phyloP scores from a whole-genome alignment of 352 stramenopile genomes.

The Thalassiosira hispida region DNA sequence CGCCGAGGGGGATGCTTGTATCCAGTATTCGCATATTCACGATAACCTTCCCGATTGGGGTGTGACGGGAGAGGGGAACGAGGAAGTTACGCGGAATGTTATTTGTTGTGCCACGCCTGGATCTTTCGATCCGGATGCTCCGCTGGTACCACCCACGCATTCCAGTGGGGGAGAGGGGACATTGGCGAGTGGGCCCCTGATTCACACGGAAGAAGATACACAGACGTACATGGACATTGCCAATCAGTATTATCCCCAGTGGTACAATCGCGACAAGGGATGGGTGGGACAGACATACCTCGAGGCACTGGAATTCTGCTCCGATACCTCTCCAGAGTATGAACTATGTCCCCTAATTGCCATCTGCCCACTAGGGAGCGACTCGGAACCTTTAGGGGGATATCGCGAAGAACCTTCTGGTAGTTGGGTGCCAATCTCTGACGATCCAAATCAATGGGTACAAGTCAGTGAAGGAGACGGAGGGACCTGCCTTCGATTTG shows the following conservation, averaged over 20 bases:
- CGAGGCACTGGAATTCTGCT: slow-evolving; percentile 25
- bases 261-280: slow-evolving; percentile 1
- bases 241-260: background rate
- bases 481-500: slow-evolving; percentile 15
- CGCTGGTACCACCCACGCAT: background rate
- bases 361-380: slow-evolving; percentile 24
- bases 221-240: background rate
- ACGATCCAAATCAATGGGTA: slow-evolving; percentile 37
- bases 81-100: slow-evolving; percentile 36
- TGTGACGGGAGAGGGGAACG: slow-evolving; percentile 28
- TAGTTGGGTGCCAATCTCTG: slow-evolving; percentile 21
- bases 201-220: background rate
- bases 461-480: slow-evolving; percentile 14
- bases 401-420: background rate
- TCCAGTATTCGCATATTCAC: slow-evolving; percentile 9
- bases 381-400: background rate
- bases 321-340: background rate
- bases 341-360: slow-evolving; percentile 26
- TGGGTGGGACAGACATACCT: slow-evolving; percentile 16
- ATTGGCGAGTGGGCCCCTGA: background rate
- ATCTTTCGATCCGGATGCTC: background rate
- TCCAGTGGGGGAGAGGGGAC: no score
- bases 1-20: background rate
- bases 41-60: slow-evolving; percentile 12
- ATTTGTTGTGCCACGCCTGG: slow-evolving; percentile 20